Percentiles rank a stretch among this genome's conserved stretches.
phyloP scores from a whole-genome alignment of 2,329 filamentous ascomycete species.

The Colletotrichum zoysiae region DNA sequence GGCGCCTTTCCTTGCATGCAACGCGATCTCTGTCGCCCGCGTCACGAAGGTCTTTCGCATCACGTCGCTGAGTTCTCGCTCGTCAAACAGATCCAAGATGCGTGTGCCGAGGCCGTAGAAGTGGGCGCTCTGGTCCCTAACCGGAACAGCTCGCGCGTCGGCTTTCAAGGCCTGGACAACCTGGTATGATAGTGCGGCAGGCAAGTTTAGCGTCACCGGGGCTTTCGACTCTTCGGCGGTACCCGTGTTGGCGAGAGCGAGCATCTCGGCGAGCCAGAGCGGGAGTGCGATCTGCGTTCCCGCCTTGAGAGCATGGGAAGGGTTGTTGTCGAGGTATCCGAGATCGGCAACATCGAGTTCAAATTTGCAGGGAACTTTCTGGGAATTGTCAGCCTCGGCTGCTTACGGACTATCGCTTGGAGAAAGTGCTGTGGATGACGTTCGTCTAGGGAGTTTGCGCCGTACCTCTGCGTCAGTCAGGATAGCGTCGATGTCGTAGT shows the following conservation, averaged over 20 bases:
- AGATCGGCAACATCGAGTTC: slow-evolving; percentile 89
- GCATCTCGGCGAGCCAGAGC: slow-evolving; percentile 95
- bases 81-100: slow-evolving; percentile 92
- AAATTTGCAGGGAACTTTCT: slow-evolving; percentile 98
- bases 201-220: slow-evolving; percentile 85
- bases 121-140: slow-evolving; percentile 85
- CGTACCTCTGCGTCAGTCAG: slow-evolving; percentile 84
- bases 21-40: slow-evolving; percentile 83
- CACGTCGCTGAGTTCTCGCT: slow-evolving; percentile 80
- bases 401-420: neutral
- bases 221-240: slow-evolving; percentile 60
- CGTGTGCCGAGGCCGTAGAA: slow-evolving; percentile 89
- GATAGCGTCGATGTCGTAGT: slow-evolving; percentile 88
- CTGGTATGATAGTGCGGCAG: slow-evolving; percentile 79
- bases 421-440: neutral
- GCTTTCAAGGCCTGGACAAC: slow-evolving; percentile 93
- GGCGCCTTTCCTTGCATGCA: slow-evolving; percentile 89
- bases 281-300: slow-evolving; percentile 87
- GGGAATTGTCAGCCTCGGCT: slow-evolving; percentile 21
- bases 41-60: slow-evolving; percentile 83
- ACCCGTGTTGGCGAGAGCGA: slow-evolving; percentile 74
- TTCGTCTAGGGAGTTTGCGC: slow-evolving; percentile 1
- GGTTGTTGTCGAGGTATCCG: slow-evolving; percentile 89
- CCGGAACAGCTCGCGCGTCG: slow-evolving; percentile 85
- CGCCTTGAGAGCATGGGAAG: slow-evolving; percentile 76